Conservation (phyloP, 352 stramenopile genomes). For the Halophytophthora batemanensis region DNA sequence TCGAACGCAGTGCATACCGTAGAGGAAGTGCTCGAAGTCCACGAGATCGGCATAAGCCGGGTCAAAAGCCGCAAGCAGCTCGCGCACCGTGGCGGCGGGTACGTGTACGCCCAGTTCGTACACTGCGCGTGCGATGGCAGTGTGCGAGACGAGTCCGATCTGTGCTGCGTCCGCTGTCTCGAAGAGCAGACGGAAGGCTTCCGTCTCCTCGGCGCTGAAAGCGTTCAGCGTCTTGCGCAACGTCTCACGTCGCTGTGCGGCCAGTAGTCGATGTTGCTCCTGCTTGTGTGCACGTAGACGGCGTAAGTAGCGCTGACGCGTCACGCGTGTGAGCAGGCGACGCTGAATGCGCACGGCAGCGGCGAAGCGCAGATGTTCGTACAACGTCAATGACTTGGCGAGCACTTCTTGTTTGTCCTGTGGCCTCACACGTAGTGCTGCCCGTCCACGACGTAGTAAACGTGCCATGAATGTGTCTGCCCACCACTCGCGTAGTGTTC, state of each 20-base stretch:
- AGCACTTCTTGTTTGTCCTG: slow-evolving; percentile 19
- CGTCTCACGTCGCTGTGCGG: slow-evolving; percentile 30
- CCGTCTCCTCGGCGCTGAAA: slow-evolving; percentile 65
- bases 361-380: slow-evolving; percentile 68
- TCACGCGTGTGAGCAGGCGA: slow-evolving; percentile 51
- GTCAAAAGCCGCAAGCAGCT: slow-evolving; percentile 51
- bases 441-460: slow-evolving; percentile 42
- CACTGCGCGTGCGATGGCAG: slow-evolving; percentile 66
- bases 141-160: slow-evolving; percentile 62
- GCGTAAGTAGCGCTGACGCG: slow-evolving; percentile 46
- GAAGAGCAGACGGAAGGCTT: slow-evolving; percentile 67
- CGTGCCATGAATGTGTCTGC: slow-evolving; percentile 32
- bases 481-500: slow-evolving; percentile 66
- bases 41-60: slow-evolving; percentile 73
- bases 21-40: slow-evolving; percentile 81
- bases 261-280: slow-evolving; percentile 35
- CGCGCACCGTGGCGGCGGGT: slow-evolving; percentile 35
- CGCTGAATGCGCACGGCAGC: slow-evolving; percentile 66
- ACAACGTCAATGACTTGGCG: slow-evolving; percentile 50
- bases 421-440: slow-evolving; percentile 40
- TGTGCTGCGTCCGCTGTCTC: slow-evolving; percentile 53
- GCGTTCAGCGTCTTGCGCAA: slow-evolving; percentile 53
- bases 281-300: slow-evolving; percentile 40
- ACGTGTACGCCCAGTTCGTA: slow-evolving; percentile 70
- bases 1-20: slow-evolving; percentile 76